Evolutionary conservation across 225 moss, liverwort and hornwort species (phyloP).

Genomic region (Pleurozium schreberi): DNA sequence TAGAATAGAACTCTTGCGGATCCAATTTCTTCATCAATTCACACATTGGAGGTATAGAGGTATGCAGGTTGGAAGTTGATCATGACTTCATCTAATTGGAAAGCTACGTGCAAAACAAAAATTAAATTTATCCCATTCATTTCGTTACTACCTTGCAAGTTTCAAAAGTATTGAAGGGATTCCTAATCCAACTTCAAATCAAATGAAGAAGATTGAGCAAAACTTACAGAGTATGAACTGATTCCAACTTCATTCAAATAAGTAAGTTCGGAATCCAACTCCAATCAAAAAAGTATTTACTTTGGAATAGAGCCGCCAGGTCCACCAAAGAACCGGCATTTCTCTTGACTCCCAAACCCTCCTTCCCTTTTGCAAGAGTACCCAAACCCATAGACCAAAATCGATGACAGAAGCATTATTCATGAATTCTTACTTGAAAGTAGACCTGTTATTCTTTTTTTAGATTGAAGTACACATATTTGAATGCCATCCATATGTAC

Average conservation of each 20-base stretch:
- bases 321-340: not conserved
- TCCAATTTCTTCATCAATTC: not conserved
- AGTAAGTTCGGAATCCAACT: too few relatives aligned
- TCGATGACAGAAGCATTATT: not conserved
- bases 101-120: not conserved
- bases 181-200: not conserved
- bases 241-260: not conserved
- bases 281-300: not conserved
- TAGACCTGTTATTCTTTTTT: not conserved
- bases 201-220: not conserved
- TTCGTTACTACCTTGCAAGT: not conserved
- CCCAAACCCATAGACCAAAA: not conserved
- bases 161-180: not conserved
- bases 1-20: not conserved
- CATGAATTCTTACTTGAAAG: not conserved
- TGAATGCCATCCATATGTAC: not conserved
- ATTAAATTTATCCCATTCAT: too few relatives aligned
- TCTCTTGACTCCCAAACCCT: too few relatives aligned
- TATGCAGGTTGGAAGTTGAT: not conserved
- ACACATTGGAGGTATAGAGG: not conserved
- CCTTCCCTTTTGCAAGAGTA: not conserved
- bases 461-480: too few relatives aligned
- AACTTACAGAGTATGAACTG: not conserved
- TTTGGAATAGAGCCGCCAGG: too few relatives aligned
- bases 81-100: not conserved